These are phyloP conservation scores for Neostapfia colusana DNA, from an alignment of 176 grass and related monocot species.

Conservation along the genomic window DNA sequence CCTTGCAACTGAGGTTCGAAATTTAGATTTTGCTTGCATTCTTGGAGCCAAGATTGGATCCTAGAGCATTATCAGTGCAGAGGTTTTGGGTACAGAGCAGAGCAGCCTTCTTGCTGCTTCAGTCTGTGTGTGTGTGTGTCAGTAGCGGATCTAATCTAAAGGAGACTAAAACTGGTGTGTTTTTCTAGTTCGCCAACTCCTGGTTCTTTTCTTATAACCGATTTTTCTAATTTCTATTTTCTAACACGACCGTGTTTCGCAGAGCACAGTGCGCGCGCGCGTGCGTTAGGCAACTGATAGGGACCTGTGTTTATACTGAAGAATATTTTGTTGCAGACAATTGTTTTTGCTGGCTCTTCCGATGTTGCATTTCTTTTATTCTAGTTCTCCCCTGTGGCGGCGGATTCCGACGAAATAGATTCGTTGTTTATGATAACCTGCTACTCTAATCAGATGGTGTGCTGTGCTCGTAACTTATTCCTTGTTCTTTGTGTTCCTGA, in stretches of 20 bases:
- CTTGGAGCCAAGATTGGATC: slow-evolving; percentile 31
- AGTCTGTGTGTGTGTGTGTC: neutral
- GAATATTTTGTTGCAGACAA: slow-evolving; percentile 2
- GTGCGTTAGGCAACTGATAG: slow-evolving; percentile 13
- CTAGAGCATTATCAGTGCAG: slow-evolving; percentile 20
- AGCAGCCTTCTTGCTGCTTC: slow-evolving; percentile 5
- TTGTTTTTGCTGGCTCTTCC: neutral
- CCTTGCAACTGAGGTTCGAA: neutral
- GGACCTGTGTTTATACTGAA: slow-evolving; percentile 24
- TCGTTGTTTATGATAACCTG: neutral
- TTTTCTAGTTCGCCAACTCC: neutral
- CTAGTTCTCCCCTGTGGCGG: neutral
- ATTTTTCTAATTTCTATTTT: neutral
- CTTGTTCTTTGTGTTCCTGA: neutral
- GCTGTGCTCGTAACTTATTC: slow-evolving; percentile 17
- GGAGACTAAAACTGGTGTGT: neutral
- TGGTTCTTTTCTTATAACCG: neutral
- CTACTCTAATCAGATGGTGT: slow-evolving; percentile 5
- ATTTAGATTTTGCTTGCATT: slow-evolving; percentile 20
- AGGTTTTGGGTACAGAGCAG: neutral
- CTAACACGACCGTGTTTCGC: neutral
- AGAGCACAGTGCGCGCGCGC: neutral
- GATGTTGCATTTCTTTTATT: neutral
- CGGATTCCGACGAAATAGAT: neutral
- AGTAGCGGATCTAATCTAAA: slow-evolving; percentile 31